A percentile compares a stretch with the other conserved stretches of the same genome.
Conservation (phyloP, 1,284 basidiomycete species). For the Moesziomyces parantarcticus region DNA sequence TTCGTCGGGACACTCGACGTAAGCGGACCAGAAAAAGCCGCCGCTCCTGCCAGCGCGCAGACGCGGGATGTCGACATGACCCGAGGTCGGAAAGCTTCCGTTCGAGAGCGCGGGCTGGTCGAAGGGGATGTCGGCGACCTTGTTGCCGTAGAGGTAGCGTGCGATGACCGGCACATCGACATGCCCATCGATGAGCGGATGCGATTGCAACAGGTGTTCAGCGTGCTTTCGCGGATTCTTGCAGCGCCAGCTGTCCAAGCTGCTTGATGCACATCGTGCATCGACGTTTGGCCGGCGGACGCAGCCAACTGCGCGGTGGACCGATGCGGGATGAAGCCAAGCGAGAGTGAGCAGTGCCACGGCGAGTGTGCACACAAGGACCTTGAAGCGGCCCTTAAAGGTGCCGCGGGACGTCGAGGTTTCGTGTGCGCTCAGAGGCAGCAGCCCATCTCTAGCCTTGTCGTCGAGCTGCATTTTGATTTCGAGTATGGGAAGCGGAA, state of each 20-base stretch:
- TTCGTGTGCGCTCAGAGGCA: neutral
- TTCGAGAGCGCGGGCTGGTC: conserved; percentile 27
- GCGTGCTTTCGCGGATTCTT: conserved; percentile 23
- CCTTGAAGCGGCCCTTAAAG: neutral
- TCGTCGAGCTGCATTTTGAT: neutral
- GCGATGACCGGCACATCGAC: conserved; percentile 49
- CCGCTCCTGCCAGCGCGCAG: conserved; percentile 37
- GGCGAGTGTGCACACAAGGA: neutral
- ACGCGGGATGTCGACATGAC: conserved; percentile 49
- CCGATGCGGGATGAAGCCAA: conserved; percentile 2
- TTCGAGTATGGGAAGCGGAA: neutral
- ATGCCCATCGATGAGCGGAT: conserved; percentile 52
- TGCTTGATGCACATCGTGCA: conserved; percentile 2
- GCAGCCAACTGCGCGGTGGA: neutral
- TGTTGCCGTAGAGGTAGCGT: conserved; percentile 33
- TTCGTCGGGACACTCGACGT: conserved; percentile 38
- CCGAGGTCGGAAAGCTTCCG: conserved; percentile 23
- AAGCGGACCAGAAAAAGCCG: conserved; percentile 54
- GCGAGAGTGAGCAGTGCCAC: neutral
- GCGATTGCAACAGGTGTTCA: conserved; percentile 12
- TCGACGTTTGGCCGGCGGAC: conserved; percentile 6
- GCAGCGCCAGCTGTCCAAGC: conserved; percentile 9
- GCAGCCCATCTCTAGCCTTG: neutral
- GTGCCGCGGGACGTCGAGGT: neutral
- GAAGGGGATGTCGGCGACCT: conserved; percentile 38